Base-by-base conservation (phyloP, 2,329 filamentous ascomycete species). In the Penicillium frequentans region DNA sequence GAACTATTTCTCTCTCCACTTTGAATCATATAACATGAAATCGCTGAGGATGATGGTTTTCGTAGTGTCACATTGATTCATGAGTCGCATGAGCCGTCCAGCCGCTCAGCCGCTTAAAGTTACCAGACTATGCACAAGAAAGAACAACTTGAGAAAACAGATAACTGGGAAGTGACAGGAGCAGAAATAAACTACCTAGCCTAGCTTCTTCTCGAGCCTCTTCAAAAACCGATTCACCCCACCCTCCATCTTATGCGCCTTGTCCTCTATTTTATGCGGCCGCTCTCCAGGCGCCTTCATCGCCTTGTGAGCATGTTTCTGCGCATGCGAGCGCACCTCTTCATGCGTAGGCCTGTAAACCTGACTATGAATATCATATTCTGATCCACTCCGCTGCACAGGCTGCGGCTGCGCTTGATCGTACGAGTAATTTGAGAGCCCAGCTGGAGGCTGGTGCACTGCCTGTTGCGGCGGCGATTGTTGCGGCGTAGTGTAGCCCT, bases 351-450 rank as follows among this genome's bases (percentile, higher is more conserved):
- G 79, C 49, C 75, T 67, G 56, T 81, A 81, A 14, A 80, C 64
- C 59, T 81, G 79, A 42, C 65, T 73, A 63, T 81, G 79, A 10
- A 81, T 65, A 57, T 77, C 73, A 55, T 79, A 80, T 37, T 73
- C 73, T 14, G 62, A 72, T 58, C 52, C 57, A 43, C 59, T 59
- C n/a, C 57, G 57, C 49, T 59, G 60, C 24, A 61, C 60, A 23
- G 57, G 63, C 5, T 42, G 37, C 19, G 19, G 39, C 39, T 66
- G 68, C 5, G 68, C 58, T 45, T 75, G 72, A n/a, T 68, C 70
- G 62, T 80, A 79, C 13, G 73, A 70, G 59, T 76, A 79, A 42
- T 72, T 71, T 10, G 75, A 74, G 61, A 78, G 79, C 2, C 77
- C 76, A 19, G 73, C 53, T 26, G 63, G 66, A 19, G 54, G 61